Evolutionary conservation across 2,329 filamentous ascomycete species (phyloP).

Genomic region (Lasiodiplodia citricola): DNA sequence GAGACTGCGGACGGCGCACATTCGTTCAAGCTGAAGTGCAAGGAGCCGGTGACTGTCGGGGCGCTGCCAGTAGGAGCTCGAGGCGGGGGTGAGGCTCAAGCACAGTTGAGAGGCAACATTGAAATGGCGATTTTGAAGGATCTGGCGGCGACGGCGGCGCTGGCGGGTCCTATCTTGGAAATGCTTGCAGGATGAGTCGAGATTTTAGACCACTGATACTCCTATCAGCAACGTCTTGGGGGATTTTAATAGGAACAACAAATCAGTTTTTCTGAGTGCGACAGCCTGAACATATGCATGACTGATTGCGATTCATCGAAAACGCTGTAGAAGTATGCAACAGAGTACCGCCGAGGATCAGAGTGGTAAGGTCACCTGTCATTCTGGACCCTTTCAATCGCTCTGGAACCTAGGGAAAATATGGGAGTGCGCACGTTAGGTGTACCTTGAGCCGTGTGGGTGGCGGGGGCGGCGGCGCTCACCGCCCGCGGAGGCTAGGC

Average conservation of each 20-base stretch:
- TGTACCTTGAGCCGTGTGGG: no score
- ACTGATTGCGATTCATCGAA: no score
- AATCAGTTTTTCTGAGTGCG: neutral
- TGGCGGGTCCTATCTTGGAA: neutral
- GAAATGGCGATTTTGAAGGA: neutral
- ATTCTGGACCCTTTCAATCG: no score
- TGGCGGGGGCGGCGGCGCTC: neutral
- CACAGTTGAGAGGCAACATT: neutral
- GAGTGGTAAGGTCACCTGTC: no score
- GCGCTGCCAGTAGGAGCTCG: neutral
- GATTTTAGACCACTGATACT: neutral
- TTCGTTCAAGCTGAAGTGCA: neutral
- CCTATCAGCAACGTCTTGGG: neutral
- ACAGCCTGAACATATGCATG: no score
- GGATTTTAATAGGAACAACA: neutral
- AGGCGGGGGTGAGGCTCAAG: neutral
- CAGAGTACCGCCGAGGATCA: no score
- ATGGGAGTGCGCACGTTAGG: no score
- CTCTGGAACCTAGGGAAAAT: no score
- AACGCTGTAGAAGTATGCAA: no score
- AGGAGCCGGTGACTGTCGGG: neutral
- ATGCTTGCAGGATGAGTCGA: neutral
- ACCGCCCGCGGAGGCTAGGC: constrained; percentile 6
- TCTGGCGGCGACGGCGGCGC: neutral
- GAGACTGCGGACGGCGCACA: neutral